Base-by-base conservation (phyloP, 1,284 basidiomycete genomes). In the Irpex lacteus region DNA sequence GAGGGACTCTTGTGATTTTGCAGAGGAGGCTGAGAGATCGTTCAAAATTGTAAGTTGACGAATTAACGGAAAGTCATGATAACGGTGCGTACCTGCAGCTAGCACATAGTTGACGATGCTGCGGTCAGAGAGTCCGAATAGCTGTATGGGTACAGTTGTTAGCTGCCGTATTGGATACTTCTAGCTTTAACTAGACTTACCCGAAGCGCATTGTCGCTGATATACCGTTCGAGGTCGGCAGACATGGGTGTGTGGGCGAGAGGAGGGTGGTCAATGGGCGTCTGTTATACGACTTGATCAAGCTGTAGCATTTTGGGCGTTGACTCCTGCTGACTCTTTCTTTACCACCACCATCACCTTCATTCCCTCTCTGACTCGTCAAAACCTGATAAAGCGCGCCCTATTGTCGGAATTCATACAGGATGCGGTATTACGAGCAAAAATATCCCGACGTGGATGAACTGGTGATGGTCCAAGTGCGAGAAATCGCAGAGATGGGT, bases 401-500 rank as follows among this genome's bases (percentile, higher is more conserved):
- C 26, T 26, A 26, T 44, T 44, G 1, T 4, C 15, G 40, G 40
- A 15, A 44, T 44, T 5, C 40, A 44, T 44, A 44, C 62, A 74
- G 65, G 40, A 94, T 94, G 91, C 86, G 91, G 56, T 94, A 92
- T 76, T 94, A 93, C 75, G 87, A 91, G 74, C 87, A 88, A 72
- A 85, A 86, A 67, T 93, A 91, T 72, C 91, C 90, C 36, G 91
- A 95, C 78, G 93, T 98, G 64, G 97, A 99, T 77, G 94, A 98
- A 78, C 89, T 98, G 67, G 96, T 98, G 77, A 98, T 98, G 96
- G 96, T 98, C 56, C 96, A 98, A 78, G 97, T 99, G 69, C 94
- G 95, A 77, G 95, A 98, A 81, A 99, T 99, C 72, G 96, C 96
- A 65, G 97, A 99, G 79, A 99, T 98, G 96, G 97, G 98, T 63